Base-by-base conservation (phyloP, 495 filamentous ascomycete genomes). In the Friedmanniomyces endolithicus region DNA sequence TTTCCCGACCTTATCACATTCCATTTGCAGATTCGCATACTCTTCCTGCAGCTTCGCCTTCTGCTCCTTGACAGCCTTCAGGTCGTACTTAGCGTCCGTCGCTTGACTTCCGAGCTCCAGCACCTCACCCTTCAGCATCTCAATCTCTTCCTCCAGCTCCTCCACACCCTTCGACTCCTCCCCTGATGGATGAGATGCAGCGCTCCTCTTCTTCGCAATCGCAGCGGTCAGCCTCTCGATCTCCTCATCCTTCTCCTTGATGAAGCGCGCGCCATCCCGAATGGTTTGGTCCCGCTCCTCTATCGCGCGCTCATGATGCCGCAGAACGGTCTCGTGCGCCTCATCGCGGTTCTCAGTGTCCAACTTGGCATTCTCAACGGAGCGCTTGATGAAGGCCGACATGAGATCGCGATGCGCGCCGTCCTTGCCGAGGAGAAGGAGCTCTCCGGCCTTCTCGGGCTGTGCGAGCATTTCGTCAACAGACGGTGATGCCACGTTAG, bases 141-240 rank as follows among this genome's bases (percentile, higher is more conserved):
- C 90, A 53, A 95, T 84, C 66, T 96, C 88, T 60, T 96, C 90
- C 43, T 76, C 76, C 31, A 95, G 68, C 14, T 82, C 83, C n/a
- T 92, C 88, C 55, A 88, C 79, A 19, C 83, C 78, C 66, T 83
- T 85, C 22, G 83, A 66, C 64, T 85, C 86, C 22, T 72, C 72
- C 11, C 75, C 74, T 11, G 94, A 71, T 16, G 70, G 71, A 20
- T 85, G 27, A 3, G 9, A 80, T 52, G 94, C 87, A 2, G 76
- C 77, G 12, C 69, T 70, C 55, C 88, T 83, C 60, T 90, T 94
- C 25, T 84, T 74, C n/a, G 74, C 70, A 11, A 94, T 56, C 53
- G 85, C 77, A n/a, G 73, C 66, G 40, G 78, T 77, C 31, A 92
- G 66, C 2, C 73, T 53, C 11, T 66, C 59, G 29, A 69, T 55